Base-by-base conservation (phyloP, 2,329 filamentous ascomycete species). In the Ophiostoma pallidulum region DNA sequence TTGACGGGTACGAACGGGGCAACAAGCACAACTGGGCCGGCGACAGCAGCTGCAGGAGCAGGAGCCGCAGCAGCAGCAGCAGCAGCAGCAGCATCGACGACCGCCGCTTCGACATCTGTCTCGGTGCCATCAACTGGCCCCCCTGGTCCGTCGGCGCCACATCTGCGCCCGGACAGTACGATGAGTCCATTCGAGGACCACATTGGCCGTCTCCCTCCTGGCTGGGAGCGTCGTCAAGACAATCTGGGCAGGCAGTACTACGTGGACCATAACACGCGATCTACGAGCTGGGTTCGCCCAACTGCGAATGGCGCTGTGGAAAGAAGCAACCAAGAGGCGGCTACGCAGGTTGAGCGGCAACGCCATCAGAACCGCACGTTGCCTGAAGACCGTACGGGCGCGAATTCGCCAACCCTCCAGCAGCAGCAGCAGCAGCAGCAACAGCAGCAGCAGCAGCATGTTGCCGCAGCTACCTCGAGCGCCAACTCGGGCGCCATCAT, bases 211-310 rank as follows among this genome's bases (percentile, higher is more conserved):
- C 68, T 98, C 47, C 92, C 92, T 29, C 82, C 86, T 43, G 92
- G 92, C 29, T 98, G 92, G 91, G 92, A 98, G 68, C 82, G 92
- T 48, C 80, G 92, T 48, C 91, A 97, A 65, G 92, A 98, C 63
- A 92, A 96, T 57, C 67, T 97, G 37, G 91, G 92, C 45, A 79
- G 92, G 59, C 97, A 91, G 19, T 98, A 98, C 63, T 98, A 97
- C 63, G 92, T 98, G 45, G 92, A 98, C 61, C 92, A 97, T 64
- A 97, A 97, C 64, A 95, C 90, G 7, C 77, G 92, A 58, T 91
- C 92, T 47, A 98, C 92, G 1, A 97, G 91, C 57, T 98, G 92
- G 92, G 91, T 86, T 57, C 76, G 92, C 51, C 92, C 92, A 8
- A 85, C 87, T 33, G 82, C 82, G 51, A 84, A 83, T 59, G 90